Evolutionary conservation across 2,329 filamentous ascomycete species (phyloP), one percentile per base, ranked within the genome.

Genomic region (Trichophaea hybrida): DNA sequence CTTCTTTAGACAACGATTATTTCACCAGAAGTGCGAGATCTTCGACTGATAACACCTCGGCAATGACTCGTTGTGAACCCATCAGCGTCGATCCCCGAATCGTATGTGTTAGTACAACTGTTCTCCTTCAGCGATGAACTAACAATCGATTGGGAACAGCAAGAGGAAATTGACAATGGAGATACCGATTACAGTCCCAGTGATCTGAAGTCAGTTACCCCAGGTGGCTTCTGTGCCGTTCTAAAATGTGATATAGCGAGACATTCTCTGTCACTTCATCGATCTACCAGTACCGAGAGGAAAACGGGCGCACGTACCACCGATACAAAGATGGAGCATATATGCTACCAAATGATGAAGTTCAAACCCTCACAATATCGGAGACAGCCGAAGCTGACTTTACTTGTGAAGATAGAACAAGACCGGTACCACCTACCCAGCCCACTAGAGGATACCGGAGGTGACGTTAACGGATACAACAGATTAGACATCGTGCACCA

Each of bases 401-500:
- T 12, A 43, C 38, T 44, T 12, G n/a, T 44, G 32, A 31, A 53
- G 50, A 53, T 53, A 13, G 50, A 53, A 37, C 33, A 53, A 53
- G 24, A 53, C 34, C 31, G 50, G 50, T 53, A 53, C 10, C 8
- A n/a, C 5, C 33, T 33, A 4, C 44, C 38, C 38, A 15, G 10
- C 38, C 38, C 38, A 15, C 38, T 43, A 43, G 10, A 10, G 10
- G 10, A 10, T 15, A 12, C n/a, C 38, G 10, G 38, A 43, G 10
- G 2, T 15, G 4, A 5, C 7, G n/a, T 4, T 54, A 6, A 35
- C 34, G 33, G 10, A 35, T 10, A 12, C 12, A 5, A 71, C 34
- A 69, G 73, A n/a, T 73, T 75, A 55, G 64, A 65, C 37, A 64
- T 65, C 56, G 57, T 60, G 65, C 78, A 80, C 66, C 72, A 75